Base-by-base conservation (phyloP, 495 filamentous ascomycete genomes). In the Trichoderma asperelloides region DNA sequence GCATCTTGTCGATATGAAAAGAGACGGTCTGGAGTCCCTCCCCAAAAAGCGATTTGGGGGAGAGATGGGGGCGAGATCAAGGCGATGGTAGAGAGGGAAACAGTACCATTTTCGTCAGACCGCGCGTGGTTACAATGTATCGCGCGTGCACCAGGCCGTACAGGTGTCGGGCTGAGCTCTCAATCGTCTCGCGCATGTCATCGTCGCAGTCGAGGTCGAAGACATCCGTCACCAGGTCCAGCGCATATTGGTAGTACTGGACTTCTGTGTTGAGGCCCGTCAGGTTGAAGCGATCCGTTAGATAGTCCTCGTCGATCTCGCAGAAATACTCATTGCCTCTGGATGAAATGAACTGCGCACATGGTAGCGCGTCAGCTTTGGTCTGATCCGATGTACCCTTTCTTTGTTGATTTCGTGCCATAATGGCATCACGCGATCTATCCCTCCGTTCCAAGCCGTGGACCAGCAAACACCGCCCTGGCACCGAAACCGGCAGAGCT, bases 121-220 rank as follows among this genome's bases (percentile, higher is more conserved):
- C 95, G 66, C 95, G 80, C 0, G 94, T 99, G 9, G 95, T 98
- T 43, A 98, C 94, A 71, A 99, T 96, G 77, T 98, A 99, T 63
- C 95, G 85, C 30, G 95, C 95, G 76, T 99, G 95, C 41, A 99
- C 93, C 2, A 99, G 81, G 57, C 95, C 96, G 75, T 99, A 99
- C 4, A 99, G 84, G 72, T 98, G 96, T 69, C 96, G 86, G 7
- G 95, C 95, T 30, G 92, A 96, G 78, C 97, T 98, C 78, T 99
- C 95, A 64, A 99, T 98, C 71, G 92, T 92, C 80, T 97, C 95
- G 49, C 95, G 87, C 84, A 97, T 93, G 64, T 98, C 95, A 76
- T 98, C 96, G 74, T 98, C 93, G 76, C 95, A 97, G 77, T 99
- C 95, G 72, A 98, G 89, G 72, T 99, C 95, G 76, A 99, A 99